Evolutionary conservation across 345 rosid species (phyloP), one percentile per base, ranked within the genome.

Genomic region (Carallia pectinifolia): DNA sequence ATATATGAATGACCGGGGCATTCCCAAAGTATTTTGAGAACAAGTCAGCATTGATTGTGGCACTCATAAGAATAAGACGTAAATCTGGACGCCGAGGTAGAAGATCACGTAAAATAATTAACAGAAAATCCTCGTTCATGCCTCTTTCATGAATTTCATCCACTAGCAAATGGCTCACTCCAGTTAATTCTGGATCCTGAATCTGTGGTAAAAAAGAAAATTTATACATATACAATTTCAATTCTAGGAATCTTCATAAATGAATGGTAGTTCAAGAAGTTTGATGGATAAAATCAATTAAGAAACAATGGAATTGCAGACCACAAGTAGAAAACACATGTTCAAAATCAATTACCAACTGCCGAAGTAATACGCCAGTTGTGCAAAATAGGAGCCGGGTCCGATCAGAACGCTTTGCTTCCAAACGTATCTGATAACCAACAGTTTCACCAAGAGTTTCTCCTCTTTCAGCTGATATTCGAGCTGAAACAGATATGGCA

Each of bases 121-220:
- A 73, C 23, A 94, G 83, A 72, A 94, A 94, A 85, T 94, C 97
- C 73, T 94, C 98, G 71, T 94, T 88, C 88, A 94, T 88, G 82
- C 98, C 98, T 82, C 98, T 87, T 81, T 94, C 98, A 70, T 91
- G 97, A 79, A 91, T 94, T 81, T 94, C 98, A 83, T 94, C 98
- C 71, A 94, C 97, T 50, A 94, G 84, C 85, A 94, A 85, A 85
- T 94, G 96, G 85, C 90, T 94, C 71, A 90, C 83, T 61, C 88
- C 89, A 63, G 83, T 87, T 79, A 94, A 74, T 71, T 87, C 71
- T 19, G 93, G 96, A 81, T 94, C 96, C 74, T 85, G 89, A 78
- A 89, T 90, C 98, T 94, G 90, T 67, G 71, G 73, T 79, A 77
- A 62, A 73, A 40, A 62, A 74, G 52, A 55, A 64, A 64, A 67